Conservation (phyloP, 2,329 filamentous ascomycete species). For the Lachnum nothofagi region DNA sequence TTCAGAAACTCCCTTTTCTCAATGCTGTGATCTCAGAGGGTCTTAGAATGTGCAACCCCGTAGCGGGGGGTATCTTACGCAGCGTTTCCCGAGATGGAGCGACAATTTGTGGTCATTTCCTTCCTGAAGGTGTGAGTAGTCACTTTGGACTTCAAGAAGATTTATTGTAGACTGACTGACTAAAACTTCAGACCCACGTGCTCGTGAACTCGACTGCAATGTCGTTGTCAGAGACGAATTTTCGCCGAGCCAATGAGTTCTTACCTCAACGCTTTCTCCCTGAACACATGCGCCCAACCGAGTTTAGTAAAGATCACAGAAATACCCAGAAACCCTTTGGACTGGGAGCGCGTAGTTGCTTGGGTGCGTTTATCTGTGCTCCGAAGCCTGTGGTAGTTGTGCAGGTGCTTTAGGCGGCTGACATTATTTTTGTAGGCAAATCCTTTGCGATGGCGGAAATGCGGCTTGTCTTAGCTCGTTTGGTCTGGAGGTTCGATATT, state of each 20-base stretch:
- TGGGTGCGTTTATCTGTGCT: constrained; percentile 20
- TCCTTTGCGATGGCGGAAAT: constrained; percentile 9
- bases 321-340: constrained; percentile 11
- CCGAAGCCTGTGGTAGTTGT: constrained; percentile 32
- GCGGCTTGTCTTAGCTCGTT: constrained; percentile 5
- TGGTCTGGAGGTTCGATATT: constrained; percentile 12
- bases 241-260: neutral
- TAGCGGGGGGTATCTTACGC: constrained; percentile 5
- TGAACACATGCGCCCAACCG: neutral
- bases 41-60: constrained; percentile 38
- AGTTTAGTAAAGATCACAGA: neutral
- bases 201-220: neutral
- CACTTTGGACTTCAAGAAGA: no score
- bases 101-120: neutral
- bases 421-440: constrained; percentile 30
- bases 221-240: neutral
- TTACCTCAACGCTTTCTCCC: neutral
- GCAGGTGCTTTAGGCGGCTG: constrained; percentile 30
- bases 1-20: constrained; percentile 35
- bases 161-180: no score
- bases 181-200: neutral
- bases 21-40: constrained; percentile 39
- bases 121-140: constrained; percentile 1
- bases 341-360: constrained; percentile 22
- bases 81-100: neutral